These are phyloP conservation scores for Leucocoprinus leucothites DNA, from an alignment of 768 basidiomycete genomes.

Conservation along the genomic window DNA sequence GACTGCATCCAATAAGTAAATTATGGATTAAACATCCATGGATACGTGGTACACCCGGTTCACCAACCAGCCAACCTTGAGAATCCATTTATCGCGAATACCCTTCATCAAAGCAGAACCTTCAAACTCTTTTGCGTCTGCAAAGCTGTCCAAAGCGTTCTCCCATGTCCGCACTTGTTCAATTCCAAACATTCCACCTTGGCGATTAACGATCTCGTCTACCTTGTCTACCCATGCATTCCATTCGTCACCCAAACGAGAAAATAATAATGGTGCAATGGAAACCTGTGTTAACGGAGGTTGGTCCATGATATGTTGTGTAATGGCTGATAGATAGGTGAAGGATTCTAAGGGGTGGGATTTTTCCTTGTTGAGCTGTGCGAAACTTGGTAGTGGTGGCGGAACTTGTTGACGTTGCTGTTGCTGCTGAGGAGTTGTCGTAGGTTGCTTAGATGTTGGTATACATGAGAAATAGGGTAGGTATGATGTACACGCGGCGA, in stretches of 20 bases:
- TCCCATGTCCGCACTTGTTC: constrained; percentile 73
- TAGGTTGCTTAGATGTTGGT: constrained; percentile 22
- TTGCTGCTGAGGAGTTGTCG: constrained; percentile 23
- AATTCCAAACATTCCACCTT: constrained; percentile 77
- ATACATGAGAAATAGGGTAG: constrained; percentile 81
- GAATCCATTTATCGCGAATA: constrained; percentile 62
- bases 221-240: constrained; percentile 70
- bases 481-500: constrained; percentile 75
- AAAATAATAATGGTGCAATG: constrained; percentile 54
- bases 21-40: constrained; percentile 28
- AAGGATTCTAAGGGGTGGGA: constrained; percentile 76
- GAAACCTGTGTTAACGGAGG: constrained; percentile 62
- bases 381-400: constrained; percentile 33
- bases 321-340: constrained; percentile 64
- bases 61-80: constrained; percentile 77
- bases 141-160: constrained; percentile 62
- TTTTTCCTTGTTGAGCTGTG: constrained; percentile 54
- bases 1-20: background rate
- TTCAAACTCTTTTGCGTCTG: constrained; percentile 43
- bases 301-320: constrained; percentile 63
- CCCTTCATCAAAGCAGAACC: constrained; percentile 34
- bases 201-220: constrained; percentile 64
- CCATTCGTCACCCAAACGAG: constrained; percentile 74
- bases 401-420: constrained; percentile 31
- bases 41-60: constrained; percentile 38